Evolutionary conservation across 2,329 filamentous ascomycete genomes (phyloP).

Genomic region (Grosmannia huntii): DNA sequence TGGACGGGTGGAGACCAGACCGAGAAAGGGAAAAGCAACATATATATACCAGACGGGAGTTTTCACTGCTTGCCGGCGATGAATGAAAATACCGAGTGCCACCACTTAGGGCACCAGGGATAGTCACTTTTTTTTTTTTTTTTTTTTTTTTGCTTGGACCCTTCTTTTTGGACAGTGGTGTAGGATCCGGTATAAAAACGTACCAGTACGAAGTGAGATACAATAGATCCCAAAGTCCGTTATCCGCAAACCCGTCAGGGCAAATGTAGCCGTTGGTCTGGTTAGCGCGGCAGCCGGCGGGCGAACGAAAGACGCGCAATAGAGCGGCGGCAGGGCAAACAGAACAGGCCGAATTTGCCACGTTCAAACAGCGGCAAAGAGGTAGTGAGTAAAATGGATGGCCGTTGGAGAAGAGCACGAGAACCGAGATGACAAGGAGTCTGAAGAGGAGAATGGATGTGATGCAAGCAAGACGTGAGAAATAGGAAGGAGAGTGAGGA

Average conservation of each 20-base stretch:
- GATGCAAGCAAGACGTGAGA: not conserved
- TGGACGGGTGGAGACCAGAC: constrained; percentile 9
- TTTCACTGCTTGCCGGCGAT: not conserved
- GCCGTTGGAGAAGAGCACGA: not conserved
- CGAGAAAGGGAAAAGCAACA: constrained; percentile 7
- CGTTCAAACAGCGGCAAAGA: not conserved
- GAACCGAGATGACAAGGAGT: not conserved
- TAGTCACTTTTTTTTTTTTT: not conserved
- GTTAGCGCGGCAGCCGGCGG: not conserved
- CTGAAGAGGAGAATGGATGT: not conserved
- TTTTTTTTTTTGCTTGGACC: not conserved
- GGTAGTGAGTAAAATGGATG: not conserved
- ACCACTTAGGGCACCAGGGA: not conserved
- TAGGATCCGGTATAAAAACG: not conserved
- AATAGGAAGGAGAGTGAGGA: not conserved
- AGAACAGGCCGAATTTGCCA: not conserved
- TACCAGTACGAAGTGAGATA: not conserved
- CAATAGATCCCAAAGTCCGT: not conserved
- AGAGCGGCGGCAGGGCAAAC: not conserved
- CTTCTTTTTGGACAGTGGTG: not conserved
- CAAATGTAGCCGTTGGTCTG: not conserved
- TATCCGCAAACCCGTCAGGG: constrained; percentile 2
- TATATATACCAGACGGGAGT: constrained; percentile 5
- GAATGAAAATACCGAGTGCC: not conserved
- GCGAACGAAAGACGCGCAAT: not conserved